Percentiles rank a stretch among this genome's conserved stretches.
These are phyloP conservation scores for Fistulinella prunicolor DNA, from an alignment of 768 basidiomycete species.

Conservation along the genomic window DNA sequence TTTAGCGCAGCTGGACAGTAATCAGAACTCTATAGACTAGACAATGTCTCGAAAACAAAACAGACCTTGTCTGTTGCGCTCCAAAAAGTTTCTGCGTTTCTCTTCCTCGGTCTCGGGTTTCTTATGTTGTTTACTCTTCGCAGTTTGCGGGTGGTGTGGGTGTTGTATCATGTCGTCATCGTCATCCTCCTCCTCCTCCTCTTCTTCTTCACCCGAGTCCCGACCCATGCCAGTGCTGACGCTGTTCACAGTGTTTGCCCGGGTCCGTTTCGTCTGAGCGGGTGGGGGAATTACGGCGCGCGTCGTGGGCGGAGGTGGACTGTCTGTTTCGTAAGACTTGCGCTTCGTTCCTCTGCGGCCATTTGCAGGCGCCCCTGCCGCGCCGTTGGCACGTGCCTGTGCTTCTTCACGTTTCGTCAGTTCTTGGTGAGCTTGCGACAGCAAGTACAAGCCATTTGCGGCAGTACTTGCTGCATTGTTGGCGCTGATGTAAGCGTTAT, in stretches of 20 bases:
- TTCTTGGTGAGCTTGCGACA: conserved; percentile 95
- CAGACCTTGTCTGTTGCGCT: conserved; percentile 93
- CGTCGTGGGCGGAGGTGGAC: conserved; percentile 30
- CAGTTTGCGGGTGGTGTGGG: conserved; percentile 20
- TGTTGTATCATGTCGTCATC: conserved; percentile 29
- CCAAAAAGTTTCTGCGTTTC: conserved; percentile 94
- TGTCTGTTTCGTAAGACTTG: conserved; percentile 54
- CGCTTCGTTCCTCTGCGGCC: conserved; percentile 63
- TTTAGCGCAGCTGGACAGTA: conserved; percentile 80
- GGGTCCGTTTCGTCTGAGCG: conserved; percentile 35
- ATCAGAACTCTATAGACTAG: too few species aligned
- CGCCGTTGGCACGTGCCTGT: conserved; percentile 55
- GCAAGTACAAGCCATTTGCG: conserved; percentile 90
- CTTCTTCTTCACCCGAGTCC: conserved; percentile 34
- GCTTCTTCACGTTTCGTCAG: conserved; percentile 93
- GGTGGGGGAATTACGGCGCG: conserved; percentile 25
- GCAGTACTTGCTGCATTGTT: conserved; percentile 65
- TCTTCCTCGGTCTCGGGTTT: conserved; percentile 98
- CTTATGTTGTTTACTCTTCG: conserved; percentile 41
- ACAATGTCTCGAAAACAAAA: too few species aligned
- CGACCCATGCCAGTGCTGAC: conserved; percentile 35
- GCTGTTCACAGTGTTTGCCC: conserved; percentile 35
- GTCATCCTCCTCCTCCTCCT: conserved; percentile 41
- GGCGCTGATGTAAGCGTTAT: conserved; percentile 39
- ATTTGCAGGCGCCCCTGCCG: conserved; percentile 29